These are phyloP conservation scores for Hsuehochloa calcarea DNA, from an alignment of 176 grass and related monocot genomes.

Conservation along the genomic window DNA sequence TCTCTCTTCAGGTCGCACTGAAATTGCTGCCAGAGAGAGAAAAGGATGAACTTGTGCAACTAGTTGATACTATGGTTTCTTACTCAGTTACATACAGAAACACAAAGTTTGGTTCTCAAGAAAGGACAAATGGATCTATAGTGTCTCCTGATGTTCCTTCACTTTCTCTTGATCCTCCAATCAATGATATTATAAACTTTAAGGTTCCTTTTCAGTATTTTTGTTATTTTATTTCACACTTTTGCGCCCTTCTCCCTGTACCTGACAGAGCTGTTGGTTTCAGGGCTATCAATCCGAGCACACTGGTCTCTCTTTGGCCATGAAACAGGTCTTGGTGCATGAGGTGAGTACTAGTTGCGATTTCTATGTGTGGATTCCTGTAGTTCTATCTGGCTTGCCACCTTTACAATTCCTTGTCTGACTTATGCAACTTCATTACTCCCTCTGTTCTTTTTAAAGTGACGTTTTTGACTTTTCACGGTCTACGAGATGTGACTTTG, in stretches of 20 bases:
- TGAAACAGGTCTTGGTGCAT: conserved; percentile 86
- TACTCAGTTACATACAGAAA: conserved; percentile 87
- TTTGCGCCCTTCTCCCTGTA: conserved; percentile 26
- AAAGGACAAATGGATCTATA: conserved; percentile 49
- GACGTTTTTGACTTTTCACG: too few species aligned
- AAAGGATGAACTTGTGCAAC: conserved; percentile 68
- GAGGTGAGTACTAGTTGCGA: conserved; percentile 51
- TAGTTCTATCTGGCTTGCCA: conserved; percentile 16
- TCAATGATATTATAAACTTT: conserved; percentile 71
- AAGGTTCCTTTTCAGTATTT: conserved; percentile 52
- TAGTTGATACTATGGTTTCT: conserved; percentile 92
- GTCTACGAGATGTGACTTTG: too few species aligned
- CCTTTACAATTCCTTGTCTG: conserved; percentile 10
- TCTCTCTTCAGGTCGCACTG: conserved; percentile 65
- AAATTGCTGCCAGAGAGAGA: conserved; percentile 83
- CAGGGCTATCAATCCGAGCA: conserved; percentile 81
- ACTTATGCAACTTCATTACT: not conserved
- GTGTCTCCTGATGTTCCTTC: conserved; percentile 49
- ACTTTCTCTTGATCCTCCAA: conserved; percentile 67
- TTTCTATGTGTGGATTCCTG: conserved; percentile 8
- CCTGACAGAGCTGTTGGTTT: conserved; percentile 38
- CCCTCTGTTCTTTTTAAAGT: too few species aligned
- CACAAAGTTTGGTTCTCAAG: conserved; percentile 56
- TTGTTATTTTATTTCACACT: conserved; percentile 23
- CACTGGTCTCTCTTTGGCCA: conserved; percentile 63